These are phyloP conservation scores for Mycena citricolor DNA, from an alignment of 1,284 basidiomycete species.

Conservation along the genomic window DNA sequence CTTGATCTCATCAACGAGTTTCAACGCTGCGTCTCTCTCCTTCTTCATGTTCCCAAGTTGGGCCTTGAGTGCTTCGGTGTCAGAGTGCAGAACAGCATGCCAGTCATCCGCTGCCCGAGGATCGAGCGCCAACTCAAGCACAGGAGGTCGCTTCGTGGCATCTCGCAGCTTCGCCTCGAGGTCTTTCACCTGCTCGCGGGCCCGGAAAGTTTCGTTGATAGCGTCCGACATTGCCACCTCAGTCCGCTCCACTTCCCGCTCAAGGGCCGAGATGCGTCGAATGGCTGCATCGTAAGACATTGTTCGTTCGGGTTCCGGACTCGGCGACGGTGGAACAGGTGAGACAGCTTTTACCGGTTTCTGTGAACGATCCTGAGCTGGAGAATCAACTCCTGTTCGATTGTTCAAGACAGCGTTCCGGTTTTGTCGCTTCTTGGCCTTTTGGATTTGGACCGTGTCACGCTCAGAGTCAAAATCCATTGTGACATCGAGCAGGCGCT, in stretches of 20 bases:
- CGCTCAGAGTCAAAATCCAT: constrained; percentile 15
- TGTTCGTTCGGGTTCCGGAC: constrained; percentile 4
- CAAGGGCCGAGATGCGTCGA: constrained; percentile 20
- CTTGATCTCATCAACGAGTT: constrained; percentile 19
- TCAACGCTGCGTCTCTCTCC: constrained; percentile 16
- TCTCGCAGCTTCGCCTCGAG: constrained; percentile 17
- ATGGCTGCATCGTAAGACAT: constrained; percentile 11
- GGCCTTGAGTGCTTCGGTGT: constrained; percentile 16
- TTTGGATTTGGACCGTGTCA: too few relatives aligned
- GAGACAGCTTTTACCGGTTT: too few relatives aligned
- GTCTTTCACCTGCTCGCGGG: constrained; percentile 21
- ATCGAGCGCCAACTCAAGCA: constrained; percentile 17
- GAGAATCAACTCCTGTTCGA: too few relatives aligned
- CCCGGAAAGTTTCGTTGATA: constrained; percentile 24
- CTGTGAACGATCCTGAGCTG: too few relatives aligned
- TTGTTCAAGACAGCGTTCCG: background rate
- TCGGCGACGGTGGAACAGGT: constrained; percentile 10
- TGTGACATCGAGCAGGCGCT: constrained; percentile 19
- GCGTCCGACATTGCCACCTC: constrained; percentile 24
- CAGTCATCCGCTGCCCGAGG: constrained; percentile 19
- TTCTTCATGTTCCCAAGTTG: constrained; percentile 16
- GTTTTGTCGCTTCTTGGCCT: constrained; percentile 7
- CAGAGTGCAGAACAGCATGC: constrained; percentile 19
- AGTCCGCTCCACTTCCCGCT: constrained; percentile 25
- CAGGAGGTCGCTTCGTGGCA: constrained; percentile 6